phyloP scores from a whole-genome alignment of 1,284 basidiomycete species.

The Heterobasidion irregulare region DNA sequence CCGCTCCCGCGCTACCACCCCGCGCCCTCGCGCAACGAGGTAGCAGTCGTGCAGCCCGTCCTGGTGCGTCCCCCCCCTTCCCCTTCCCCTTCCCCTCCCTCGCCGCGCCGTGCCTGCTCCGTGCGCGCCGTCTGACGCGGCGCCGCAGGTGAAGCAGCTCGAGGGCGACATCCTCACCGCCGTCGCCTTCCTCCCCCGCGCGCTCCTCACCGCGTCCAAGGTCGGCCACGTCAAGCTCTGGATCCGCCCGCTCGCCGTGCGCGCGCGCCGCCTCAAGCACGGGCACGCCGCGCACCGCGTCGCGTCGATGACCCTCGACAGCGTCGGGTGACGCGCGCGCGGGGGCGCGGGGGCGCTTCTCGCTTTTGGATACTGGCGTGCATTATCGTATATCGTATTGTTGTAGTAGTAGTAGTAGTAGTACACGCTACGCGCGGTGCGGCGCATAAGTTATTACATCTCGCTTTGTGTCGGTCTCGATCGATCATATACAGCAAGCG shows the following conservation, averaged over 20 bases:
- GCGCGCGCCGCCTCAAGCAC: constrained; percentile 19
- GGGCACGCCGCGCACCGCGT: constrained; percentile 1
- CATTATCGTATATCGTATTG: background rate
- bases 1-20: constrained; percentile 64
- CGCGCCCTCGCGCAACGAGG: constrained; percentile 82
- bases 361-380: background rate
- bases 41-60: constrained; percentile 87
- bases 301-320: background rate
- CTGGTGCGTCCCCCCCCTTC: constrained; percentile 47
- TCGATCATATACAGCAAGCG: no score
- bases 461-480: no score
- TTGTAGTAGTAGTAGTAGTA: background rate
- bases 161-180: constrained; percentile 70
- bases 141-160: constrained; percentile 66
- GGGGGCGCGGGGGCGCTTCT: no score
- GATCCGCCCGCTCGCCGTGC: constrained; percentile 62
- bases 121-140: background rate
- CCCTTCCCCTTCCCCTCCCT: background rate
- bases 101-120: no score
- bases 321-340: background rate
- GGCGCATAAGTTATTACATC: no score
- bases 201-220: constrained; percentile 71
- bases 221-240: constrained; percentile 74
- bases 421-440: no score
- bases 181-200: constrained; percentile 64